A percentile compares a stretch with the other conserved stretches of the same genome.
Conservation (phyloP, 805 yeast species). For the Metschnikowia orientalis region DNA sequence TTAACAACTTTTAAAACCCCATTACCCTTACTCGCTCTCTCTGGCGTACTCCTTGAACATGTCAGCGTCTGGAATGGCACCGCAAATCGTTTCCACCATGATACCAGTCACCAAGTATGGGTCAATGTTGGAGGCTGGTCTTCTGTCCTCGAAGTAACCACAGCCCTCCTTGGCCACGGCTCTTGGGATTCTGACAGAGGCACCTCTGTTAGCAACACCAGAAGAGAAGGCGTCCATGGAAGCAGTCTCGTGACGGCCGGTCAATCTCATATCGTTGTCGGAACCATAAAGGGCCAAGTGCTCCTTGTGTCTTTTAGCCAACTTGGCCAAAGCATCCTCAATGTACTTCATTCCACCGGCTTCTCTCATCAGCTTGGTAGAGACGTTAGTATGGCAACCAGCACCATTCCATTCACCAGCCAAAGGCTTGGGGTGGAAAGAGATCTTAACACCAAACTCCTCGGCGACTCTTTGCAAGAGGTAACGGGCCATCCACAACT, state of each 20-base stretch:
- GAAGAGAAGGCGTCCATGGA: constrained; percentile 84
- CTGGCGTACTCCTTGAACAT: constrained; percentile 87
- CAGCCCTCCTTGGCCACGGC: constrained; percentile 96
- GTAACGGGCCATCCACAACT: constrained; percentile 94
- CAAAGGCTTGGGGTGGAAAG: constrained; percentile 98
- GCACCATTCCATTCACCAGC: constrained; percentile 99
- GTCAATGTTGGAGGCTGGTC: constrained; percentile 99
- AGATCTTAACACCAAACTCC: constrained; percentile 97
- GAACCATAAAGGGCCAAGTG: constrained; percentile 93
- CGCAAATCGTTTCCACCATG: constrained; percentile 94
- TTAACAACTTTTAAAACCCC: constrained; percentile 2
- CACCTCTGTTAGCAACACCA: constrained; percentile 99
- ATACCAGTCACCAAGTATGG: constrained; percentile 98
- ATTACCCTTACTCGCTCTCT: constrained; percentile 41
- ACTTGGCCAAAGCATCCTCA: constrained; percentile 87
- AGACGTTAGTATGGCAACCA: constrained; percentile 99
- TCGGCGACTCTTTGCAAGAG: constrained; percentile 92
- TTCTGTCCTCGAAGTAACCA: constrained; percentile 99
- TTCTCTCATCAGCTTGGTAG: constrained; percentile 84
- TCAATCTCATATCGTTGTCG: constrained; percentile 91
- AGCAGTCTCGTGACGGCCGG: constrained; percentile 99
- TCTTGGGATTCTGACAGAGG: constrained; percentile 97
- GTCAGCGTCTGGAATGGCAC: constrained; percentile 91
- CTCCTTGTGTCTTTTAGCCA: constrained; percentile 93
- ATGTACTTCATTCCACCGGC: constrained; percentile 96